A percentile compares a stretch with the other conserved stretches of the same genome.
phyloP scores from a whole-genome alignment of 208 protist species.

The Trypanosoma platydactyli region DNA sequence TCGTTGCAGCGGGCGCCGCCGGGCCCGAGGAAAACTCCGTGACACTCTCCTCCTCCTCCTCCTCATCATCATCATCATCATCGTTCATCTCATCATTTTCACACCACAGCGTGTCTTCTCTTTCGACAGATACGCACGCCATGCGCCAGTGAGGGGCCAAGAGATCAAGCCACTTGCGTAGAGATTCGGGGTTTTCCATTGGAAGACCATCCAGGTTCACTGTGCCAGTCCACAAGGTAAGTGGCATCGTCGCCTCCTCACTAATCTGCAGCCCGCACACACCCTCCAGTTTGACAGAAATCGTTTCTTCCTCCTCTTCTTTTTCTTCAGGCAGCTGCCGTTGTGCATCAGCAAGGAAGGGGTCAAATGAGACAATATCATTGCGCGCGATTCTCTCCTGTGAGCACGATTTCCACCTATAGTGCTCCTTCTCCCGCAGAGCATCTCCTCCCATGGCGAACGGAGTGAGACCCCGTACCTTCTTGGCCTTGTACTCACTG shows the following conservation, averaged over 20 bases:
- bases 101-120: neutral
- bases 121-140: neutral
- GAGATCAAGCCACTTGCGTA: slow-evolving; percentile 13
- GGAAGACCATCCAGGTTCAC: slow-evolving; percentile 18
- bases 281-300: slow-evolving; percentile 11
- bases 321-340: neutral
- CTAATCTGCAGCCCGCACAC: slow-evolving; percentile 18
- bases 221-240: slow-evolving; percentile 16
- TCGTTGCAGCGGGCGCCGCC: too few species aligned
- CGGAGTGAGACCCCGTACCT: slow-evolving; percentile 4
- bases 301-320: slow-evolving; percentile 2
- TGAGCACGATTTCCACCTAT: neutral
- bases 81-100: neutral
- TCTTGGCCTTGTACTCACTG: slow-evolving; percentile 7
- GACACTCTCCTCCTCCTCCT: neutral
- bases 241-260: slow-evolving; percentile 8
- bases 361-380: neutral
- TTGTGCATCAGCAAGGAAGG: neutral
- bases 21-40: neutral
- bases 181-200: slow-evolving; percentile 12
- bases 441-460: neutral
- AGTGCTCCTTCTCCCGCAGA: neutral
- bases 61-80: neutral
- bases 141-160: neutral
- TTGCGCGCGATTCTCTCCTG: neutral